Base-by-base conservation (phyloP, 768 basidiomycete species). In the Clitopilus hobsonii region DNA sequence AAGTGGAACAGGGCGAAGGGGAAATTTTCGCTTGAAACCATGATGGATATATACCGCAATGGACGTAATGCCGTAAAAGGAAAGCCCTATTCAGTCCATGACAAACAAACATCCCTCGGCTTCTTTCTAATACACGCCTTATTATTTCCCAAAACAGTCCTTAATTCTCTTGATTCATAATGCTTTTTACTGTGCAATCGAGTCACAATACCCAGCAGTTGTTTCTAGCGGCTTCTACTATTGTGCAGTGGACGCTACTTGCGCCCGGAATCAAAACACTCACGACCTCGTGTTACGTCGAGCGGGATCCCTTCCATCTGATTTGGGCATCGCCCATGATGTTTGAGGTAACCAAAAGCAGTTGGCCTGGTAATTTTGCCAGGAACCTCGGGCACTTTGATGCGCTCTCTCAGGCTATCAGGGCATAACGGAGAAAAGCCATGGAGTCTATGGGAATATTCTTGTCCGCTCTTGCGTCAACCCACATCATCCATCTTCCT, bases 11-110 rank as follows among this genome's bases (percentile, higher is more conserved):
- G 73, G 73, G 75, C 73, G 69, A 69, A 74, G 74, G 74, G 73
- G 73, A 66, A 72, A 70, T 71, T 71, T 67, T 71, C 70, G 74
- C 68, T 71, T 67, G 69, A 69, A 70, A 64, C 60, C 59, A 67
- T 74, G 71, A 70, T 60, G 69, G 73, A 75, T 80, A 81, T 73
- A 78, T 76, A 77, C 63, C 67, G 72, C 58, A 67, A 71, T 67
- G 67, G 71, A 71, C 64, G 64, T 68, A 72, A 71, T 67, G 63
- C 62, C 65, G 54, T 57, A 66, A 63, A 62, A 60, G 62, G 70
- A 47, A 65, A 63, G 49, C 54, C 49, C 53, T 53, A 49, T 56
- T 64, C 28, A 63, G 56, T 62, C 54, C 57, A 38, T 58, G 56
- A 62, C 63, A 62, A 63, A 65, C 61, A 67, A 64, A 63, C 55